Base-by-base conservation (phyloP, 2,329 filamentous ascomycete genomes). In the Macrophomina pseudophaseolina region DNA sequence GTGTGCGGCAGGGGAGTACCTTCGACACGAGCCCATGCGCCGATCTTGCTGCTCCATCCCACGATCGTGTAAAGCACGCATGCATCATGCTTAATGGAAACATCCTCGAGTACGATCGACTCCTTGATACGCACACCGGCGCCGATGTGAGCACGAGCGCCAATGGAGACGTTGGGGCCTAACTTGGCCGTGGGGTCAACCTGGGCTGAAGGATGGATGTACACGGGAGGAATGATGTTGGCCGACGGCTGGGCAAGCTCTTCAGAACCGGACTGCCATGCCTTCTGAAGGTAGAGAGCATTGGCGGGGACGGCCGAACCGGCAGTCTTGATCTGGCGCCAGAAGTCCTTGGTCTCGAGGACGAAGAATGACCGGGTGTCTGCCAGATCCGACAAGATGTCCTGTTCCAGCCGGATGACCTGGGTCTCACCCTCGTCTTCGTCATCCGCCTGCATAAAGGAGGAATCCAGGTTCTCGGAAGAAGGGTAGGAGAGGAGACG, bases 261-360 rank as follows among this genome's bases (percentile, higher is more conserved):
- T 64, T 88, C 85, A 46, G 92, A 93, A 71, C 89, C 88, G 52
- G 85, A 87, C 81, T 98, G 94, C 84, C 91, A 91, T 23, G 95
- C 94, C 83, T 97, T 93, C 78, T 96, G 93, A 65, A 99, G 88
- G 82, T 99, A 99, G 40, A 99, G 87, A 14, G 95, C 95, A 76
- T 98, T 98, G 70, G 95, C 95, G 16, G 95, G 95, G 33, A 99
- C 93, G 59, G 95, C 95, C 5, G 94, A 98, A 68, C 95, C 95
- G 68, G 95, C 95, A 1, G 95, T 97, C 87, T 99, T 99, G 87
- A 99, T 98, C 85, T 99, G 95, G 73, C 95, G 93, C 95, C 95
- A 99, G 81, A 99, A 99, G 80, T 98, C 95, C 83, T 96, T 97
- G 71, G 94, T 98, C 84, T 99, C 95, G 79, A 97, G 91, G 38